phyloP scores from a whole-genome alignment of 257 asterid species.

The Capsicum pubescens region DNA sequence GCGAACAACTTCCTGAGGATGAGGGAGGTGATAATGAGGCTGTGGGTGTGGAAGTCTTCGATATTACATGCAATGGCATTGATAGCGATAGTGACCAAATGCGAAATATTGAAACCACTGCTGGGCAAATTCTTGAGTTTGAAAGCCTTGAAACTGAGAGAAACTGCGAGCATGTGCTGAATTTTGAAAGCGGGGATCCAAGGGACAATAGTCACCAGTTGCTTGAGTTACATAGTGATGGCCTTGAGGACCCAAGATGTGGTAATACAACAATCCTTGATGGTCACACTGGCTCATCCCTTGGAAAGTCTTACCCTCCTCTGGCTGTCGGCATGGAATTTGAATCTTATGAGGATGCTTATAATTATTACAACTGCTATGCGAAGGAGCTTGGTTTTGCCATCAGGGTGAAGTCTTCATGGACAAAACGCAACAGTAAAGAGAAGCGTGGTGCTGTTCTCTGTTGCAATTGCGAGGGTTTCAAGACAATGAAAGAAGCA shows the following conservation, averaged over 20 bases:
- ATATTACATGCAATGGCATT: constrained; percentile 35
- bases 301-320: constrained; percentile 36
- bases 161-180: constrained; percentile 35
- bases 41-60: constrained; percentile 39
- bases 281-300: constrained; percentile 36
- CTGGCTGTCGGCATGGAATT: constrained; percentile 83
- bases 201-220: constrained; percentile 33
- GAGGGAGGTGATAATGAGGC: constrained; percentile 37
- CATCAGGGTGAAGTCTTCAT: constrained; percentile 82
- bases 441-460: constrained; percentile 91
- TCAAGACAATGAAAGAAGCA: constrained; percentile 76
- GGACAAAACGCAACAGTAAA: constrained; percentile 85
- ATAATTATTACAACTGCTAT: constrained; percentile 75
- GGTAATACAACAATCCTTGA: constrained; percentile 25
- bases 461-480: constrained; percentile 91
- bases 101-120: constrained; percentile 28
- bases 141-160: constrained; percentile 37
- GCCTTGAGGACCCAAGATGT: constrained; percentile 31
- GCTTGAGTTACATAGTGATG: constrained; percentile 29
- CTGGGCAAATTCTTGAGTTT: constrained; percentile 38
- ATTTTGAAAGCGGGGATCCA: constrained; percentile 35
- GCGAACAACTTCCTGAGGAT: constrained; percentile 39
- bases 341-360: constrained; percentile 83
- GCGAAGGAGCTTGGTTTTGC: constrained; percentile 75
- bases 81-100: constrained; percentile 31